phyloP scores from a whole-genome alignment of 2,329 filamentous ascomycete species.

The Calonectria pseudoreteaudii region DNA sequence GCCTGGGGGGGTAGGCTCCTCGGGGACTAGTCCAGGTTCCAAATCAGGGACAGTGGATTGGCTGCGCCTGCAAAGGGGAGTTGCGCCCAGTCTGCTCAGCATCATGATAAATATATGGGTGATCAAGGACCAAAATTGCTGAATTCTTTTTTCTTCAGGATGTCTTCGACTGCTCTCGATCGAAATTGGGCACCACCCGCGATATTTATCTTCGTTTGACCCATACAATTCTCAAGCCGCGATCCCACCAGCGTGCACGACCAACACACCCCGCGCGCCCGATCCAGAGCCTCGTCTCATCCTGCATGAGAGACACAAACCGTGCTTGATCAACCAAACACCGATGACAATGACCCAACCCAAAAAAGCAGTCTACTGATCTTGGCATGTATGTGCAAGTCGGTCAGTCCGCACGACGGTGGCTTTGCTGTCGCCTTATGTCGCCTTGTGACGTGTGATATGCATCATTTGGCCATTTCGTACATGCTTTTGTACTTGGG shows the following conservation, averaged over 20 bases:
- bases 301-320: not conserved
- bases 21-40: not conserved
- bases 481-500: not conserved
- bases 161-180: not conserved
- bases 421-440: not conserved
- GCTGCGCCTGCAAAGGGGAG: not conserved
- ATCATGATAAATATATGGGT: not conserved
- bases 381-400: not conserved
- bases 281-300: not conserved
- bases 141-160: not conserved
- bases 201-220: not conserved
- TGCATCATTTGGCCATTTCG: not conserved
- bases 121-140: not conserved
- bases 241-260: not conserved
- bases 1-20: not conserved
- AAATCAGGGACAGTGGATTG: not conserved
- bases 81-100: not conserved
- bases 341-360: not conserved
- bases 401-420: not conserved
- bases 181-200: not conserved
- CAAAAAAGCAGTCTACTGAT: not conserved
- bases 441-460: not conserved
- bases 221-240: not conserved
- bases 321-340: not conserved
- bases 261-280: not conserved